Evolutionary conservation across 208 protist genomes (phyloP), one percentile per base, ranked within the genome.

Genomic region (Trypanosoma congolense): DNA sequence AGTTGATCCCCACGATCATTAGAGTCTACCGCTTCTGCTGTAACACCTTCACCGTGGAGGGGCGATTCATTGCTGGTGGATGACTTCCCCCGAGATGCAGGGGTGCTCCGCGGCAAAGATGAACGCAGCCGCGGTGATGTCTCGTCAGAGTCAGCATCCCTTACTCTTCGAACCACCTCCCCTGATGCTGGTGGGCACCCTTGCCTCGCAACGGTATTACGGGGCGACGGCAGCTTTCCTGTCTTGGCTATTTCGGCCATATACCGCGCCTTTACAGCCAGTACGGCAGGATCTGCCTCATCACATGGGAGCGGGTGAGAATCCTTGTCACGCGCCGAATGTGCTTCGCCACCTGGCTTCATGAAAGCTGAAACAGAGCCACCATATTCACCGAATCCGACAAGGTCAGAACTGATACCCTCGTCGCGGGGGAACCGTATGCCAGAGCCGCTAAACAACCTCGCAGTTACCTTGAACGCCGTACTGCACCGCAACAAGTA

Each of bases 321-420:
- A 4, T 30, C 63, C 22, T 53, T 38, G n/a, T 30, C 25, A 14
- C n/a, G 22, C 30, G 48, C 49, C 12, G 6, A 31, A 42, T 63
- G 48, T 31, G 75, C 75, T 38, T 83, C 70, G 19, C 54, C 56
- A 4, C 69, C 64, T 9, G 75, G 65, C 52, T 87, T 88, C 65
- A 90, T 56, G 30, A 93, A 93, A 25, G 73, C 86, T 6, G 79
- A 78, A 51, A 93, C 73, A n/a, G 86, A 87, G n/a, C 86, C 86
- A 25, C 68, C 81, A 58, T 93, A 93, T 12, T 76, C 61, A 18
- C 64, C 71, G 40, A 93, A 82, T 22, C 86, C 86, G 19, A 67
- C 49, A 0, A 93, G 68, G 21, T 65, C 79, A 0, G 5, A 36
- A 56, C 85, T 92, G 46, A 92, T 61, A 30, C 81, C 82, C 4